Conservation (phyloP, 2,329 filamentous ascomycete species). For the Ophiostoma sp. region DNA sequence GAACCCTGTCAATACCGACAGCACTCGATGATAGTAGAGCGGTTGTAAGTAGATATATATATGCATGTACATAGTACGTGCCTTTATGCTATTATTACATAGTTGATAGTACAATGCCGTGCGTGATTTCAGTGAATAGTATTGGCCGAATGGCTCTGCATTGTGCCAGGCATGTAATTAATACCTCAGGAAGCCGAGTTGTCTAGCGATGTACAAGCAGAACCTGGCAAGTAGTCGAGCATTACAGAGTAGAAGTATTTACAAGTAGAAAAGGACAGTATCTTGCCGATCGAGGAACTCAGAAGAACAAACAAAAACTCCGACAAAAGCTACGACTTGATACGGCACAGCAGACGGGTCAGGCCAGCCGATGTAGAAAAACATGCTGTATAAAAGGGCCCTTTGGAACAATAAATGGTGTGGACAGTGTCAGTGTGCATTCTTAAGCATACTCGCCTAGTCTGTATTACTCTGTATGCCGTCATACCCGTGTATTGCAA, state of each 20-base stretch:
- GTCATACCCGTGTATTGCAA: conserved; percentile 6
- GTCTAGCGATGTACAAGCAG: too few relatives aligned
- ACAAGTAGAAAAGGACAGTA: neutral
- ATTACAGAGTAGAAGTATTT: too few relatives aligned
- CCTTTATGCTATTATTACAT: too few relatives aligned
- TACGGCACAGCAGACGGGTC: conserved; percentile 4
- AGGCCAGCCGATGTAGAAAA: neutral
- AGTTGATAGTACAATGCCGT: neutral
- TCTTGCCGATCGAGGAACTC: neutral
- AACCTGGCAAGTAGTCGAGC: too few relatives aligned
- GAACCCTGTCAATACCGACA: neutral
- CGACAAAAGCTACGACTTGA: neutral
- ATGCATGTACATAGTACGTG: too few relatives aligned
- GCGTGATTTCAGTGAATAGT: neutral
- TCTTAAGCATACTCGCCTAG: too few relatives aligned
- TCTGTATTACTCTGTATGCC: neutral
- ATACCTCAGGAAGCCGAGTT: too few relatives aligned
- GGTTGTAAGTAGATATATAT: neutral
- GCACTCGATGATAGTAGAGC: neutral
- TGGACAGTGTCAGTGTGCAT: too few relatives aligned
- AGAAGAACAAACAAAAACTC: neutral
- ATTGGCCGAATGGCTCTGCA: neutral
- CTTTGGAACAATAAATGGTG: neutral
- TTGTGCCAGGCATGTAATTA: neutral
- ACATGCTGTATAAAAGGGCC: neutral